A percentile compares a stretch with the other conserved stretches of the same genome.
phyloP scores from a whole-genome alignment of 2,329 filamentous ascomycete species.

The Xylariomycetidae sp. region DNA sequence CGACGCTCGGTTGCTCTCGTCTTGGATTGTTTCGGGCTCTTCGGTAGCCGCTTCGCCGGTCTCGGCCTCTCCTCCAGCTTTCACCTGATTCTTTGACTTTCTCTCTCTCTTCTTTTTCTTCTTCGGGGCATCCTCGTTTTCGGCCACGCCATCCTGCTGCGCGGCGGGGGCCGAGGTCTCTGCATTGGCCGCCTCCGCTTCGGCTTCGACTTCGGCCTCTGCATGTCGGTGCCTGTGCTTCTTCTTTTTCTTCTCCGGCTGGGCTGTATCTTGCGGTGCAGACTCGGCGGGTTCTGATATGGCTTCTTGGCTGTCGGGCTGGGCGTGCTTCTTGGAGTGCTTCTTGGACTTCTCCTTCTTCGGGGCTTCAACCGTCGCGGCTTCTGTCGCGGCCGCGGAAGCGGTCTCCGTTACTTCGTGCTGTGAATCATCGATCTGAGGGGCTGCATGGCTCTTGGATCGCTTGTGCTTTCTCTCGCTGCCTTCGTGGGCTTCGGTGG shows the following conservation, averaged over 20 bases:
- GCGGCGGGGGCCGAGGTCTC: no score
- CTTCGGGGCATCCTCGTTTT: no score
- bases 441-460: constrained; percentile 31
- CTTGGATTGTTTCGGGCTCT: no score
- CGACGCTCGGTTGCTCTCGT: no score
- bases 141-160: no score
- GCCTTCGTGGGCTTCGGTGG: constrained; percentile 24
- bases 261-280: background rate
- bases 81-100: constrained; percentile 18
- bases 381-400: no score
- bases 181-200: constrained; percentile 18
- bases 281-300: background rate
- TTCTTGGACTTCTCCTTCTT: constrained; percentile 39
- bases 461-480: constrained; percentile 44
- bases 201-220: constrained; percentile 3
- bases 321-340: constrained; percentile 24
- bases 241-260: constrained; percentile 12
- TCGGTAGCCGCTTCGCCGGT: no score
- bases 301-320: constrained; percentile 31
- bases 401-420: background rate
- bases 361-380: constrained; percentile 19
- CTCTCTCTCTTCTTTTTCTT: constrained; percentile 9
- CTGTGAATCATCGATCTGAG: no score
- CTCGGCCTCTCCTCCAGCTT: no score
- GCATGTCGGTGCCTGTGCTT: constrained; percentile 15